Percentiles rank a stretch among this genome's conserved stretches.
phyloP scores from a whole-genome alignment of 768 basidiomycete species.

The Hericium alpestre region DNA sequence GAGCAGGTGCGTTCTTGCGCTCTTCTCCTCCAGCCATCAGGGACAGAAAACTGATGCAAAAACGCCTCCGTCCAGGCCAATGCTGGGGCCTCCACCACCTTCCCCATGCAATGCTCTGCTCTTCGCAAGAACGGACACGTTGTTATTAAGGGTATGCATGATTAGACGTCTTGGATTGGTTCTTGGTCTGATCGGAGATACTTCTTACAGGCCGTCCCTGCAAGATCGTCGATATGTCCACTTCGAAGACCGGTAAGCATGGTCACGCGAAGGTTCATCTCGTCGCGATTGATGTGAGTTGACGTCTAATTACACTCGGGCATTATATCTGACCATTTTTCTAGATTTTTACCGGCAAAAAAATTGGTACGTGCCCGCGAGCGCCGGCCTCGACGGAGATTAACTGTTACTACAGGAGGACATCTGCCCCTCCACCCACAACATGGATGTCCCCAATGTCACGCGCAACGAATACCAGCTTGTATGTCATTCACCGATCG shows the following conservation, averaged over 20 bases:
- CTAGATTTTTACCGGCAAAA: constrained; percentile 96
- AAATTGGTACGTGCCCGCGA: constrained; percentile 61
- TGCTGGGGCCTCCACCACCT: constrained; percentile 71
- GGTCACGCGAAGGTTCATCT: constrained; percentile 99
- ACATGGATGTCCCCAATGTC: constrained; percentile 99
- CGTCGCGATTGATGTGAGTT: constrained; percentile 84
- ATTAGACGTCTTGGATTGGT: background rate
- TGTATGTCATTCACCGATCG: constrained; percentile 30
- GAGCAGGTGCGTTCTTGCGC: constrained; percentile 49
- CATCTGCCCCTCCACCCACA: constrained; percentile 95
- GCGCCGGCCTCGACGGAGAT: background rate
- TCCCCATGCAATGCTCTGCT: constrained; percentile 92
- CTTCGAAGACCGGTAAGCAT: constrained; percentile 80
- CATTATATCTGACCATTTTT: constrained; percentile 8
- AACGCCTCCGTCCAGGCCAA: constrained; percentile 33
- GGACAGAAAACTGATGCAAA: background rate
- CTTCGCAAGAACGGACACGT: constrained; percentile 77
- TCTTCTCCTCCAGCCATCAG: constrained; percentile 10
- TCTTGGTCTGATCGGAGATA: background rate
- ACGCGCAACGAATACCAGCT: constrained; percentile 82
- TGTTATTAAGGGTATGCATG: constrained; percentile 61
- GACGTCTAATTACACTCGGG: background rate
- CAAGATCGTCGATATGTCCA: constrained; percentile 17
- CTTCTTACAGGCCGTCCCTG: constrained; percentile 5
- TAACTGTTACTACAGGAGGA: constrained; percentile 52